Percentiles rank a stretch among this genome's conserved stretches.
Conservation (phyloP, 306 rosid genomes). For the Macrotyloma uniflorum region DNA sequence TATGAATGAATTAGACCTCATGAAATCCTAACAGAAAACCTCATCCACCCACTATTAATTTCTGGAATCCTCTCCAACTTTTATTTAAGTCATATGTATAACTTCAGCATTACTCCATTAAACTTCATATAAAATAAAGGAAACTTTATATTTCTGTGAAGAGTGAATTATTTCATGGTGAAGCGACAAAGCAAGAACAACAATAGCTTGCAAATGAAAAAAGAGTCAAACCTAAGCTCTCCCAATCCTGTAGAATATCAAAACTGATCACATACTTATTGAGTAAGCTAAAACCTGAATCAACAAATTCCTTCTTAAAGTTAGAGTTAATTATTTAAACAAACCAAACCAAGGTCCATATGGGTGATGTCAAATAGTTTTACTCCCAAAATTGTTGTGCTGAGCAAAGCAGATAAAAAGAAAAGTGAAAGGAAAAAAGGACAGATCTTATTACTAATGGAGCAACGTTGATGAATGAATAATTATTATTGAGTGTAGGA, state of each 20-base stretch:
- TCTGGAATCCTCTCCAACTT: neutral
- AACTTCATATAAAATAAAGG: neutral
- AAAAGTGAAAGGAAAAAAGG: no score
- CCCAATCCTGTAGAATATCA: neutral
- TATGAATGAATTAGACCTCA: neutral
- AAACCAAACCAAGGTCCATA: no score
- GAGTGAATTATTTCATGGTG: neutral
- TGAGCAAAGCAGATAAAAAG: no score
- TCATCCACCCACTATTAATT: constrained; percentile 4
- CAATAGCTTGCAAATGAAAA: neutral
- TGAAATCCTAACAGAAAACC: neutral
- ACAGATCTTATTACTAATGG: no score
- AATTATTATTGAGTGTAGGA: constrained; percentile 5
- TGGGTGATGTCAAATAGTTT: no score
- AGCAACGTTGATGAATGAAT: neutral
- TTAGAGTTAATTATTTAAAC: no score
- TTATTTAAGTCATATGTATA: neutral
- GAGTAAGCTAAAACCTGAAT: no score
- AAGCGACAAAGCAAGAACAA: neutral
- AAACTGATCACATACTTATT: no score
- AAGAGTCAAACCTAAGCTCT: neutral
- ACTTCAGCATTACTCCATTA: neutral
- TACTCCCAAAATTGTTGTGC: no score
- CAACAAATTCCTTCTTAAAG: no score
- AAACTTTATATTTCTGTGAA: neutral